Conservation (phyloP, 768 basidiomycete genomes). For the Calvatia gigantea region DNA sequence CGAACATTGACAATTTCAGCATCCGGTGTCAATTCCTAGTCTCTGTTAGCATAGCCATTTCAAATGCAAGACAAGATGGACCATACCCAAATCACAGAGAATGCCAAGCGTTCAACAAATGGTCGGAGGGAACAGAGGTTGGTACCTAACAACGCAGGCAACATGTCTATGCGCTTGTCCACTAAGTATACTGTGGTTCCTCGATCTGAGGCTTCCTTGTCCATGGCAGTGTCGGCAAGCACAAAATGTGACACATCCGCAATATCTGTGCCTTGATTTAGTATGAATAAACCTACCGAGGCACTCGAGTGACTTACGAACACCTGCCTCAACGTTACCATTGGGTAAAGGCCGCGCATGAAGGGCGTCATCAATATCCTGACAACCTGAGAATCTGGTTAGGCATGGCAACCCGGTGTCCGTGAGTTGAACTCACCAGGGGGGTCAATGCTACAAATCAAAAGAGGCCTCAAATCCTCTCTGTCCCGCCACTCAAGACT, state of each 20-base stretch:
- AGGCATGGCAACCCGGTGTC: not conserved
- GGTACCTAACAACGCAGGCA: slow-evolving; percentile 89
- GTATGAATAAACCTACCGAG: not conserved
- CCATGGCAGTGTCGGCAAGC: slow-evolving; percentile 90
- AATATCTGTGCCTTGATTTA: slow-evolving; percentile 61
- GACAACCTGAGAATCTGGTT: slow-evolving; percentile 59
- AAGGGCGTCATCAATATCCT: slow-evolving; percentile 97
- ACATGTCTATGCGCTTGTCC: slow-evolving; percentile 98
- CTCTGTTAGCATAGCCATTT: not conserved
- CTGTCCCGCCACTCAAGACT: slow-evolving; percentile 69
- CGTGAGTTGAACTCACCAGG: slow-evolving; percentile 48
- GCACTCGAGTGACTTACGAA: slow-evolving; percentile 66
- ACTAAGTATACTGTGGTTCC: slow-evolving; percentile 98
- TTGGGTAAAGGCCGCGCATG: slow-evolving; percentile 86
- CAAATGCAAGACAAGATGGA: not conserved
- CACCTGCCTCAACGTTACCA: slow-evolving; percentile 95
- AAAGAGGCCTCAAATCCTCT: slow-evolving; percentile 80
- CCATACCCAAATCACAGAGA: slow-evolving; percentile 91
- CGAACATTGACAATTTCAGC: slow-evolving; percentile 88
- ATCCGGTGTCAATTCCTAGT: slow-evolving; percentile 82
- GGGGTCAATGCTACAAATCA: slow-evolving; percentile 97
- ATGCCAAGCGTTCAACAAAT: slow-evolving; percentile 90
- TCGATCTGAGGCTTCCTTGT: slow-evolving; percentile 89
- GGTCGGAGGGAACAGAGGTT: slow-evolving; percentile 93
- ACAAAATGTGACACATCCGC: slow-evolving; percentile 99